Base-by-base conservation (phyloP, 306 rosid species). In the Begonia loranthoides region DNA sequence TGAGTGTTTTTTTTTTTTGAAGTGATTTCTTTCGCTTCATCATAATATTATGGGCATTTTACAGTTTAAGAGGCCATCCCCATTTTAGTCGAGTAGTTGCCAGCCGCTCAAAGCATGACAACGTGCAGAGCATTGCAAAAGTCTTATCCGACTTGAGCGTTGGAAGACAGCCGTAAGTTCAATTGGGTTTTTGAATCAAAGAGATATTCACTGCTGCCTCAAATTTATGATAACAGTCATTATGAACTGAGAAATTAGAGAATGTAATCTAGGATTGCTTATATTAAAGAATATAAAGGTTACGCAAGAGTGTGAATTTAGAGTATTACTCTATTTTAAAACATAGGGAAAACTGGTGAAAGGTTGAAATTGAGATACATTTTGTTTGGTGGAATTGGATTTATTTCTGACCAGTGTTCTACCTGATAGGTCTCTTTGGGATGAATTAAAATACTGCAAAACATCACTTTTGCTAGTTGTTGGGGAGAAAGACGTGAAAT, bases 21-120 rank as follows among this genome's bases (percentile, higher is more conserved):
- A n/a, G 51, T 17, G 44, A 52, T 53, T 21, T 70, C 58, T 44
- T 40, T 51, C 15, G 64, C 39, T 63, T 50, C 46, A 69, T 41
- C 41, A 34, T 45, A 4, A 52, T 10, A 41, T 52, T 14, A 15
- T 19, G 36, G 13, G 50, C 43, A 43, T 50, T 70, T 65, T 33
- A 57, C 85, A 89, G 97, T 75, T 79, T 89, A 65, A 74, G 87
- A 74, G 76, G 70, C 50, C 97, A 89, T 64, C 97, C 95, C 38
- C 80, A 70, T 76, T 85, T 76, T 66, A 62, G 51, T 66, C 73
- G 51, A 60, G 78, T 79, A 60, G 56, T 70, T 46, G 43, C 68
- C 45, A 69, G 77, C 63, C 94, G 97, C 63, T 67, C 62, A 71
- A 67, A 63, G 60, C 94, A 85, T 55, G 73, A 70, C 56, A 78